Conservation (phyloP, 2,329 filamentous ascomycete species). For the Grosmannia clavigera region DNA sequence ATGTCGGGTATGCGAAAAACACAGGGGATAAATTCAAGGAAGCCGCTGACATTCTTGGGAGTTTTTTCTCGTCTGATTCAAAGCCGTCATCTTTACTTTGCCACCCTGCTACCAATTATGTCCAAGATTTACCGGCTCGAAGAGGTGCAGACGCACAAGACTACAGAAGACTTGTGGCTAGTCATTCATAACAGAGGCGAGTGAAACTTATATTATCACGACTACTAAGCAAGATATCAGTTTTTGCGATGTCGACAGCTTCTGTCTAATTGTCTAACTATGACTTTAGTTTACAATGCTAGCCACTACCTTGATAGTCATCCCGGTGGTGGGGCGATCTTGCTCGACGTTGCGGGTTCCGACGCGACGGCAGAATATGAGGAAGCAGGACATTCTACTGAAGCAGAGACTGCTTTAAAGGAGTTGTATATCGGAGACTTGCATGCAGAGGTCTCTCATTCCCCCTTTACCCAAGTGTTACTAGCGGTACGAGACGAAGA, state of each 20-base stretch:
- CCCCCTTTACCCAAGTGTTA: not conserved
- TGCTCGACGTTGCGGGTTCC: not conserved
- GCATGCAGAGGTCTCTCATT: not conserved
- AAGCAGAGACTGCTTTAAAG: not conserved
- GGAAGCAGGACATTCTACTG: not conserved
- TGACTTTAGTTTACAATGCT: not conserved
- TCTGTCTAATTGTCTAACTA: not conserved
- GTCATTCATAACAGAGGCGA: not conserved
- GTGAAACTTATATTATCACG: not conserved
- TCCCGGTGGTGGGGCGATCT: not conserved
- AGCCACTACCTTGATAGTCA: not conserved
- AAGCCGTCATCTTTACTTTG: not conserved
- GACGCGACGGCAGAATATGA: not conserved
- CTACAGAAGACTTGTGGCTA: not conserved
- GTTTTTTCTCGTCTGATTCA: not conserved
- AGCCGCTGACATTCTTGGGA: too few species aligned
- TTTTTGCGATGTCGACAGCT: too few species aligned
- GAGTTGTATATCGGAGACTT: not conserved
- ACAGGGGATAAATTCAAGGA: too few species aligned
- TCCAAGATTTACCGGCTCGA: not conserved
- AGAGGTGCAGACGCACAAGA: not conserved
- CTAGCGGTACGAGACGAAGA: not conserved
- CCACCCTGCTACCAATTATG: not conserved
- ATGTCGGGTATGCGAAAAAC: too few species aligned
- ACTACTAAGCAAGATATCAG: not conserved